Conservation (phyloP, 2,329 filamentous ascomycete species). For the Apiospora rasikravindrae region DNA sequence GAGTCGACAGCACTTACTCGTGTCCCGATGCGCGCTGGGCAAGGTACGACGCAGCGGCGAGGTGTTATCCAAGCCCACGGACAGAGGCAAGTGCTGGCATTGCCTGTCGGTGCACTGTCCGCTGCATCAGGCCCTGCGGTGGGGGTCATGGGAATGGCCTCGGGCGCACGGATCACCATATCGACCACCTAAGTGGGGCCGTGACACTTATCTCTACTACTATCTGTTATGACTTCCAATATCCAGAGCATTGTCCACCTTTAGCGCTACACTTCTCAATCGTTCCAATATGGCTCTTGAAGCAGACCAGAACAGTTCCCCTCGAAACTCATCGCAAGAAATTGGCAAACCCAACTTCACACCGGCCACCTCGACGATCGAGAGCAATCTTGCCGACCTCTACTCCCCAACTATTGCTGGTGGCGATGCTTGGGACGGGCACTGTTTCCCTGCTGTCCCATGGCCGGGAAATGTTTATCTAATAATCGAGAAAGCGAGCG, state of each 20-base stretch:
- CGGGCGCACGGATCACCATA: too few relatives aligned
- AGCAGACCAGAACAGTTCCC: too few relatives aligned
- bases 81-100: background rate
- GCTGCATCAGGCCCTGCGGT: too few relatives aligned
- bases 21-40: background rate
- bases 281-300: too few relatives aligned
- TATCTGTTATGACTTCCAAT: too few relatives aligned
- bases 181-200: too few relatives aligned
- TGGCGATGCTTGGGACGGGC: background rate
- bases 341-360: background rate
- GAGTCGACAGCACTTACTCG: background rate
- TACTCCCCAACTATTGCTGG: background rate
- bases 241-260: too few relatives aligned
- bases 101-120: too few relatives aligned
- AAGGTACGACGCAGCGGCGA: background rate
- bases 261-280: too few relatives aligned
- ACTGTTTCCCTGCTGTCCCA: background rate
- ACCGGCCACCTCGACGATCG: background rate
- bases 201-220: too few relatives aligned
- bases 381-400: background rate
- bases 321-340: too few relatives aligned
- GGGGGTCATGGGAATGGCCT: too few relatives aligned
- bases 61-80: background rate
- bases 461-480: constrained; percentile 11
- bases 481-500: background rate